phyloP scores from a whole-genome alignment of 73 alveolate species.

The Paramecium bursaria region DNA sequence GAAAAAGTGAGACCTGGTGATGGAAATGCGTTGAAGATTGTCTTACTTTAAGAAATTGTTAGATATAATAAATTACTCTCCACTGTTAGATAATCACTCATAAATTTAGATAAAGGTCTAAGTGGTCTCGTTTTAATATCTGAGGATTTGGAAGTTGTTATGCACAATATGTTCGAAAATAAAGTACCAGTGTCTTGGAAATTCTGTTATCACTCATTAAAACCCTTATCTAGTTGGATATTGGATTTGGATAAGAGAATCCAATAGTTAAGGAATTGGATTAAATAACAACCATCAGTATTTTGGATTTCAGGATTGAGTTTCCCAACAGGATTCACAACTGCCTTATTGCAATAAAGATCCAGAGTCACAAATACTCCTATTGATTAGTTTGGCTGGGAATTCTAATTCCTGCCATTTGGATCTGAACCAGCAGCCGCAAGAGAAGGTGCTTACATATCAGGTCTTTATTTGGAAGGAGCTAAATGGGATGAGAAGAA shows the following conservation, averaged over 20 bases:
- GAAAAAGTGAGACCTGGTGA: slow-evolving; percentile 90
- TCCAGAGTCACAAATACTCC: slow-evolving; percentile 91
- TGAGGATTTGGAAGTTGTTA: slow-evolving; percentile 95
- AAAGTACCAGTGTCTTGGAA: slow-evolving; percentile 97
- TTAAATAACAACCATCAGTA: slow-evolving; percentile 86
- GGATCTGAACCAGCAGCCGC: slow-evolving; percentile 80
- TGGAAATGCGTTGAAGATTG: slow-evolving; percentile 96
- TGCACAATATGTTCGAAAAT: slow-evolving; percentile 91
- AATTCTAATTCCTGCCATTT: slow-evolving; percentile 72
- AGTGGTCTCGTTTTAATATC: slow-evolving; percentile 98
- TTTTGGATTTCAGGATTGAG: slow-evolving; percentile 98
- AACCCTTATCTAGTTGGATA: slow-evolving; percentile 98
- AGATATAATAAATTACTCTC: slow-evolving; percentile 94
- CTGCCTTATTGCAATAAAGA: slow-evolving; percentile 97
- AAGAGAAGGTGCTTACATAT: slow-evolving; percentile 88
- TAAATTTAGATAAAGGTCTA: slow-evolving; percentile 95
- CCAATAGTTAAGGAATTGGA: slow-evolving; percentile 97
- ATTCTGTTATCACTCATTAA: slow-evolving; percentile 91
- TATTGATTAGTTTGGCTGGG: slow-evolving; percentile 90
- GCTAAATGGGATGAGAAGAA: slow-evolving; percentile 99
- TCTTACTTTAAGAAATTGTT: slow-evolving; percentile 96
- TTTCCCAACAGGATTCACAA: slow-evolving; percentile 98
- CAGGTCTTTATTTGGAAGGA: slow-evolving; percentile 95
- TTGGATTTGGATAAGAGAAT: slow-evolving; percentile 96
- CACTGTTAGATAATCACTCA: slow-evolving; percentile 83